A percentile compares a stretch with the other conserved stretches of the same genome.
phyloP scores from a whole-genome alignment of 1,284 basidiomycete genomes.

The Cutaneotrichosporon sp. region DNA sequence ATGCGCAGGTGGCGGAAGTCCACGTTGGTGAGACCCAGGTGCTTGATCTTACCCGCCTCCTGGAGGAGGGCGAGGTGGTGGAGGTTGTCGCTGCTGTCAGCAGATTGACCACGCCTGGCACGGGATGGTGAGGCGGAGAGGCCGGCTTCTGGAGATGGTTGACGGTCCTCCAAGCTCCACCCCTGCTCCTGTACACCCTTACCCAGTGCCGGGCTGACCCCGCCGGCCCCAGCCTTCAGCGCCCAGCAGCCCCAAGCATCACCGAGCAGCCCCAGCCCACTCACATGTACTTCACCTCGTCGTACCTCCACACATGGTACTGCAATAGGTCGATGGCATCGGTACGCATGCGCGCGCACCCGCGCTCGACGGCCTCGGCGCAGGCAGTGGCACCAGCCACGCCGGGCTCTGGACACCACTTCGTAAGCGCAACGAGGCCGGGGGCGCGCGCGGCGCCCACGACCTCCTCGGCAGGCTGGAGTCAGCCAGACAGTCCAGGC shows the following conservation, averaged over 20 bases:
- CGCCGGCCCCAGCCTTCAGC: too few relatives aligned
- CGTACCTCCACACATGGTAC: slow-evolving; percentile 17
- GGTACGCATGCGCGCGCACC: neutral
- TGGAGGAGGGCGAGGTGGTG: slow-evolving; percentile 13
- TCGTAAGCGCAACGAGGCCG: neutral
- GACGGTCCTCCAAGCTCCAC: too few relatives aligned
- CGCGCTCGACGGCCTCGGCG: slow-evolving; percentile 8
- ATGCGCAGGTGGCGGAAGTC: slow-evolving; percentile 27
- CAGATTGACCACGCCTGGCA: neutral
- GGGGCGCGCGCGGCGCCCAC: slow-evolving; percentile 3
- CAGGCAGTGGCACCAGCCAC: slow-evolving; percentile 10
- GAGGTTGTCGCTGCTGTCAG: slow-evolving; percentile 16
- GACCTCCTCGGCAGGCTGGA: slow-evolving; percentile 4
- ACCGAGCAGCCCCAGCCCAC: neutral
- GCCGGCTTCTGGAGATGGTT: too few relatives aligned
- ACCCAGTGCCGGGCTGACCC: too few relatives aligned
- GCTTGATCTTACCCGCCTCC: slow-evolving; percentile 5
- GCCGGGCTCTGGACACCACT: slow-evolving; percentile 12
- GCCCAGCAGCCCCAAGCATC: too few relatives aligned
- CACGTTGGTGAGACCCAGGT: slow-evolving; percentile 27
- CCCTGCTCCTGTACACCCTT: neutral
- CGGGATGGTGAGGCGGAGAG: too few relatives aligned
- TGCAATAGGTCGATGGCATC: slow-evolving; percentile 11
- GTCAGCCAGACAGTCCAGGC: too few relatives aligned
- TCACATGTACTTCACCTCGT: slow-evolving; percentile 14